Evolutionary conservation across 169 alveolate species (phyloP), one percentile per base, ranked within the genome.

Genomic region (Amoebophrya sp.): DNA sequence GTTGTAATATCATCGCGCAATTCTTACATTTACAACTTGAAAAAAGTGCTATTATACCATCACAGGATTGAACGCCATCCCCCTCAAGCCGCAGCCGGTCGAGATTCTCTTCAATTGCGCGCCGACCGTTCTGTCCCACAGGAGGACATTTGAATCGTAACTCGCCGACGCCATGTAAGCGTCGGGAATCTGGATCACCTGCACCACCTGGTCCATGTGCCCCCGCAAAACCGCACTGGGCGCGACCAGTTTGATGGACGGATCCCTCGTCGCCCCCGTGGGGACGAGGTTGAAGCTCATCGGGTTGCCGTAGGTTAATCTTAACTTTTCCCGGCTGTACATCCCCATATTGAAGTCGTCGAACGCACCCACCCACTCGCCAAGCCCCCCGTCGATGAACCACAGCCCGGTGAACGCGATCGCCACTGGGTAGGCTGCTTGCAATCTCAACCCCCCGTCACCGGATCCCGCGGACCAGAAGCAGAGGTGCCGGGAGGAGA

Each of bases 121-220:
- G 35, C 83, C 83, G 1, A 25, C 18, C 83, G 29, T 66, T 25
- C 83, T 7, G 7, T 66, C 83, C 83, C 83, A 66, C 35, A 66
- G 29, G 32, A 66, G 35, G 32, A 66, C 83, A n/a, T 66, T 66
- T 2, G 2, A 12, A n/a, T 66, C 83, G 83, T 66, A 66, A 25
- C 83, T 66, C 83, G 83, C 83, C 32, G 32, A 7, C 39, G 83
- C 83, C 83, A 66, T 66, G 83, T 66, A 66, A 2, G 1, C 83
- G 38, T 66, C 83, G 1, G 29, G 83, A 66, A 66, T 66, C 35
- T 2, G 83, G 83, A 66, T 66, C 1, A 66, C 35, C 83, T 25
- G 29, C 35, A 66, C 83, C 83, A 66, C 83, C 18, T 66, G 83
- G 35, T 66, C 83, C 83, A 66, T 66, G 83, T 66, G 83, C 39